These are phyloP conservation scores for Trifolium repens DNA, from an alignment of 306 rosid genomes.

Conservation along the genomic window DNA sequence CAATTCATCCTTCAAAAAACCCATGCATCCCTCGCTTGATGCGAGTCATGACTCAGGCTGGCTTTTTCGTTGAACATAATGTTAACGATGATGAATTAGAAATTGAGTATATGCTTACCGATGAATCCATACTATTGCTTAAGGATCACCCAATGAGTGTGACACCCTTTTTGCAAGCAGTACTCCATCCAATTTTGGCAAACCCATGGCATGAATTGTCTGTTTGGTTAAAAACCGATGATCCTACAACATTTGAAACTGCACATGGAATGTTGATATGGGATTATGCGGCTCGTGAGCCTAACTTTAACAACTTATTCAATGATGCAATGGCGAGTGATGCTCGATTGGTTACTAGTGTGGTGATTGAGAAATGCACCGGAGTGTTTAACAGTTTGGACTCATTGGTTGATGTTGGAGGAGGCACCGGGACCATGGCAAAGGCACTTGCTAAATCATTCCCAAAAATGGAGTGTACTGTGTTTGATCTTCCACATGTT, in stretches of 20 bases:
- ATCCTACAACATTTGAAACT: too few species aligned
- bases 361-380: conserved; percentile 34
- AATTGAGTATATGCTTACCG: conserved; percentile 7
- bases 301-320: too few species aligned
- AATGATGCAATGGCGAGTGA: too few species aligned
- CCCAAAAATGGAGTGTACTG: conserved; percentile 9
- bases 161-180: too few species aligned
- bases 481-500: too few species aligned
- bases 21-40: too few species aligned
- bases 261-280: too few species aligned
- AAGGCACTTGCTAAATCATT: conserved; percentile 34
- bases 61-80: conserved; percentile 18
- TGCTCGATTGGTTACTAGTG: background rate
- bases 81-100: background rate
- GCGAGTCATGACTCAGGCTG: conserved; percentile 36
- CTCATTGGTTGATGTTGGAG: conserved; percentile 48
- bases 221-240: too few species aligned
- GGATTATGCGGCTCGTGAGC: too few species aligned
- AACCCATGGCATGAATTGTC: too few species aligned
- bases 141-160: background rate
- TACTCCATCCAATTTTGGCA: too few species aligned
- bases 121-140: conserved; percentile 19
- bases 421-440: conserved; percentile 41
- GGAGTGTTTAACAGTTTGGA: conserved; percentile 14
- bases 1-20: too few species aligned